These are phyloP conservation scores for Cystobasidiopsis lactophilus DNA, from an alignment of 768 basidiomycete species.

Conservation along the genomic window DNA sequence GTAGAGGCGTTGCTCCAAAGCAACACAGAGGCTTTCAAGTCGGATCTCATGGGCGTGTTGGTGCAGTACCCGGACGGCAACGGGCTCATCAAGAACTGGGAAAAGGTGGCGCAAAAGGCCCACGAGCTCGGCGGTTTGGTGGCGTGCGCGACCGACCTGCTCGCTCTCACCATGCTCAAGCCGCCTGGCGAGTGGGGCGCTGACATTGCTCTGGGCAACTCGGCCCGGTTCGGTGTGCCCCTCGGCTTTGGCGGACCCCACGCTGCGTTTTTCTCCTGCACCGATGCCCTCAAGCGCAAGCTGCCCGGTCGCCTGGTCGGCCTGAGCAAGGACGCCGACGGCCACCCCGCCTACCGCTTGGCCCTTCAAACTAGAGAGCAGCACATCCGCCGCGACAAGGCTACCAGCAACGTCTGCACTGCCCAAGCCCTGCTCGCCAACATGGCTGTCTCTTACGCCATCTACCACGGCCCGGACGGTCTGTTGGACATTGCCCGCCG, in stretches of 20 bases:
- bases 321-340: conserved; percentile 58
- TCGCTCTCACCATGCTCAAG: conserved; percentile 75
- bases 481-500: conserved; percentile 63
- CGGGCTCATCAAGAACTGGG: conserved; percentile 57
- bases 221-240: conserved; percentile 89
- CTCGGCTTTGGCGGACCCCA: conserved; percentile 95
- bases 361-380: conserved; percentile 66
- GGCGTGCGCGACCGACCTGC: conserved; percentile 69
- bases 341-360: conserved; percentile 70
- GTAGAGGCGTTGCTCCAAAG: conserved; percentile 24
- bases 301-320: conserved; percentile 98
- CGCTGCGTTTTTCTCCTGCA: conserved; percentile 89
- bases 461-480: conserved; percentile 83
- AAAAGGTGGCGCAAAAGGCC: conserved; percentile 38
- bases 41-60: conserved; percentile 59
- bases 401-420: conserved; percentile 90
- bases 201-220: conserved; percentile 84
- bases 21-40: conserved; percentile 23
- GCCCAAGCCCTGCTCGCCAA: conserved; percentile 94
- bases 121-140: conserved; percentile 62
- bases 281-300: conserved; percentile 75
- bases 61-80: conserved; percentile 88
- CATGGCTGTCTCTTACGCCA: conserved; percentile 75
- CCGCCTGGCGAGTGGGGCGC: conserved; percentile 98
- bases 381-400: conserved; percentile 13